These are phyloP conservation scores for Mucor mucedo DNA, from an alignment of 371 early-diverging fungal genomes.

Conservation along the genomic window DNA sequence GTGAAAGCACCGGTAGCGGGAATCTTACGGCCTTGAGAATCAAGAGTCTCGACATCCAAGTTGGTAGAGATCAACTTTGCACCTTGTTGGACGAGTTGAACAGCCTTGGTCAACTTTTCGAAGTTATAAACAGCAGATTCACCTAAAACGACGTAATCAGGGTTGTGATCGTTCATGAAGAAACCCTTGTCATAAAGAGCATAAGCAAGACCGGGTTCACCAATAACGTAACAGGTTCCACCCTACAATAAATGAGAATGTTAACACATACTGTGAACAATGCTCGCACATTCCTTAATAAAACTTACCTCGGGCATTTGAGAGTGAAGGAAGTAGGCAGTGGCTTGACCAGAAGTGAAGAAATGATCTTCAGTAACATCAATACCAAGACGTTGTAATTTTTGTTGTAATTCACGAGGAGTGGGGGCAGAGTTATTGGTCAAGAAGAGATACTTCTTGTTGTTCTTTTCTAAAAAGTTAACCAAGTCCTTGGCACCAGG, in stretches of 20 bases:
- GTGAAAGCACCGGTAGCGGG: conserved; percentile 70
- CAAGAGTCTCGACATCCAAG: conserved; percentile 67
- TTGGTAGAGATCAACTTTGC: conserved; percentile 72
- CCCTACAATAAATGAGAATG: conserved; percentile 29
- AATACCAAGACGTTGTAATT: conserved; percentile 64
- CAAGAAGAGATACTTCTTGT: conserved; percentile 70
- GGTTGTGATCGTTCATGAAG: conserved; percentile 68
- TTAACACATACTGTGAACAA: too few species aligned
- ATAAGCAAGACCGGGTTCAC: conserved; percentile 70
- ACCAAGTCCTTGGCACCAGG: conserved; percentile 73
- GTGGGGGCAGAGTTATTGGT: conserved; percentile 76
- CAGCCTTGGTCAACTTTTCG: conserved; percentile 67
- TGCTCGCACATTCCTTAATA: not conserved
- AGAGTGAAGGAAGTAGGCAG: conserved; percentile 65
- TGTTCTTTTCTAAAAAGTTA: conserved; percentile 59
- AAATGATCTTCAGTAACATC: conserved; percentile 65
- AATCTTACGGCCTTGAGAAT: conserved; percentile 59
- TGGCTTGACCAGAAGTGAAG: conserved; percentile 70
- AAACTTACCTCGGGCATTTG: conserved; percentile 61
- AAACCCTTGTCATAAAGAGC: conserved; percentile 72
- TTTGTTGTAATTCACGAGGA: conserved; percentile 68
- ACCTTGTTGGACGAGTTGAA: conserved; percentile 61
- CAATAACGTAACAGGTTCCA: conserved; percentile 65
- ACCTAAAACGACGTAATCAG: conserved; percentile 71
- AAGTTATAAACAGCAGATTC: conserved; percentile 68